Evolutionary conservation across 2,329 filamentous ascomycete species (phyloP).

Genomic region (Zalaria sp.): DNA sequence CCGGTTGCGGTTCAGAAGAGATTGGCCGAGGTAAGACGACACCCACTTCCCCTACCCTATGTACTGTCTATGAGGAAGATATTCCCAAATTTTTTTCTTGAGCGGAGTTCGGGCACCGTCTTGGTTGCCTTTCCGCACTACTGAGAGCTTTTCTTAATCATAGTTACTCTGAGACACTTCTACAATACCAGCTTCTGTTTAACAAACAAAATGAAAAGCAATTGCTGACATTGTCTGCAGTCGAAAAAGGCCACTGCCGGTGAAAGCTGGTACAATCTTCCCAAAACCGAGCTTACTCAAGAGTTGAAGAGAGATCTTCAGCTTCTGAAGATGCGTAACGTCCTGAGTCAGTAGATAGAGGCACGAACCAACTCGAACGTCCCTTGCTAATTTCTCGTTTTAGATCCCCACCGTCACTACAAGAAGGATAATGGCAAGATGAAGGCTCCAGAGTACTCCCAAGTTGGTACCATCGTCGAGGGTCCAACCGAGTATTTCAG

Average conservation of each 20-base stretch:
- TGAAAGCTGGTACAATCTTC: slow-evolving; percentile 74
- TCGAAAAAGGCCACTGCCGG: slow-evolving; percentile 57
- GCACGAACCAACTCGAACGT: no score
- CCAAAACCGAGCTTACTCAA: slow-evolving; percentile 68
- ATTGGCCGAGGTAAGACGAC: slow-evolving; percentile 36
- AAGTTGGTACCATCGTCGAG: slow-evolving; percentile 77
- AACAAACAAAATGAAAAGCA: neutral
- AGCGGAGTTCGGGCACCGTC: slow-evolving; percentile 64
- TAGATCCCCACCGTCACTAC: slow-evolving; percentile 83
- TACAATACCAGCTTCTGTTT: slow-evolving; percentile 6
- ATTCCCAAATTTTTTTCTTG: slow-evolving; percentile 53
- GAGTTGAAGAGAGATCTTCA: slow-evolving; percentile 83
- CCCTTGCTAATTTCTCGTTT: slow-evolving; percentile 8
- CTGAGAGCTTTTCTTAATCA: slow-evolving; percentile 53
- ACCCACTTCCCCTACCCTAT: slow-evolving; percentile 17
- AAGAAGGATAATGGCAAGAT: slow-evolving; percentile 68
- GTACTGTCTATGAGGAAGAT: slow-evolving; percentile 56
- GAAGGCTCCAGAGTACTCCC: slow-evolving; percentile 66
- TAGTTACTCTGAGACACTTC: slow-evolving; percentile 58
- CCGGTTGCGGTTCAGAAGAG: slow-evolving; percentile 32
- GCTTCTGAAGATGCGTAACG: slow-evolving; percentile 73
- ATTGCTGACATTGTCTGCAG: slow-evolving; percentile 22
- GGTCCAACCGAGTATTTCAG: slow-evolving; percentile 81
- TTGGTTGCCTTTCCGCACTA: slow-evolving; percentile 62
- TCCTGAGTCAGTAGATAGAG: slow-evolving; percentile 20